phyloP scores from a whole-genome alignment of 106 monocot species.

The Chionographis japonica region DNA sequence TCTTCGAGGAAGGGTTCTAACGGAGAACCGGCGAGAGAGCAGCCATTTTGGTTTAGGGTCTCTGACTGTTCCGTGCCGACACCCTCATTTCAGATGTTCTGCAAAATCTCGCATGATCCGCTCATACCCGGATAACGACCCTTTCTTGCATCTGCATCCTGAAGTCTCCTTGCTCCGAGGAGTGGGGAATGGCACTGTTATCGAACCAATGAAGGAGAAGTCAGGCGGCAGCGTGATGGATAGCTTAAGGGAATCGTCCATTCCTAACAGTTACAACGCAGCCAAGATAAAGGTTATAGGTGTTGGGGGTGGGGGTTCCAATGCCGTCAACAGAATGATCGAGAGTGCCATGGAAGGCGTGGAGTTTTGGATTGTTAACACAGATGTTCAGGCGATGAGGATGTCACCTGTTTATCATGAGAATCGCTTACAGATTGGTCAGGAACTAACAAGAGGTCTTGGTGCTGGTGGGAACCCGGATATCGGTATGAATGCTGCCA shows the following conservation, averaged over 20 bases:
- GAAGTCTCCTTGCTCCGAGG: conserved; percentile 76
- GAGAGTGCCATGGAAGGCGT: conserved; percentile 90
- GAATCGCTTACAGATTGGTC: conserved; percentile 68
- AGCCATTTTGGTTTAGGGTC: not conserved
- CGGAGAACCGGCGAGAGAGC: not conserved
- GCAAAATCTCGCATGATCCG: conserved; percentile 22
- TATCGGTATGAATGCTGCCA: conserved; percentile 81
- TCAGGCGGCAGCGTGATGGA: conserved; percentile 11
- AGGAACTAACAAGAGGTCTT: conserved; percentile 69
- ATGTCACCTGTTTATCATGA: conserved; percentile 65
- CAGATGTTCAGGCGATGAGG: conserved; percentile 70
- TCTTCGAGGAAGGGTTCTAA: conserved; percentile 14
- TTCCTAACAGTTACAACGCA: conserved; percentile 36
- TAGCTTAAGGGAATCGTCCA: conserved; percentile 11
- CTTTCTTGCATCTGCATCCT: conserved; percentile 79
- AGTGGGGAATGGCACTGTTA: conserved; percentile 28
- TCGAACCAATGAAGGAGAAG: conserved; percentile 31
- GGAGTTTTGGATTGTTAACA: conserved; percentile 99
- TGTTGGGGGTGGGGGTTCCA: conserved; percentile 95
- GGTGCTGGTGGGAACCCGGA: conserved; percentile 88
- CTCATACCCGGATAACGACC: conserved; percentile 48
- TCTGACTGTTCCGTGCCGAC: conserved; percentile 7
- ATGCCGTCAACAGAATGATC: conserved; percentile 98
- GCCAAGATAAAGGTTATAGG: conserved; percentile 98
- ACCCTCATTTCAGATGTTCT: conserved; percentile 25